Percentiles rank a stretch among this genome's conserved stretches.
phyloP scores from a whole-genome alignment of 2,329 filamentous ascomycete species.

The Claviceps paspali region DNA sequence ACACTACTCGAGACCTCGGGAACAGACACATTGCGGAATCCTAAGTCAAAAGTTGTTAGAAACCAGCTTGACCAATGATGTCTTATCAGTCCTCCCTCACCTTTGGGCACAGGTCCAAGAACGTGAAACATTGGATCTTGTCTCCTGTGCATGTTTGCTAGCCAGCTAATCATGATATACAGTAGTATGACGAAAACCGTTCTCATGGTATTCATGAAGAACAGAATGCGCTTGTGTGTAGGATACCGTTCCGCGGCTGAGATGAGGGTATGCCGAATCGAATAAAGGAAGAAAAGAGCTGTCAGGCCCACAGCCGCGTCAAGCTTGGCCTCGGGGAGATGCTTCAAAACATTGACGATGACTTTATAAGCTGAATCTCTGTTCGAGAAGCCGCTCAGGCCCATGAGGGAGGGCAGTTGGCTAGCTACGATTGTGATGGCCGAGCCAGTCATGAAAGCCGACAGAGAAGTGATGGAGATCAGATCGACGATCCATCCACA shows the following conservation, averaged over 20 bases:
- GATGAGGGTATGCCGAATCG: slow-evolving; percentile 52
- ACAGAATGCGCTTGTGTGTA: slow-evolving; percentile 55
- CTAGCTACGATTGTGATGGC: slow-evolving; percentile 77
- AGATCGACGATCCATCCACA: slow-evolving; percentile 85
- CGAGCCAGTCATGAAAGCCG: slow-evolving; percentile 93
- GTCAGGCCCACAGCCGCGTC: slow-evolving; percentile 84
- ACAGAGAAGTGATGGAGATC: slow-evolving; percentile 79
- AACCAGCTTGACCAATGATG: too few species aligned
- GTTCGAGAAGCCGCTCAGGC: slow-evolving; percentile 59
- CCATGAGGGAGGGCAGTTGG: slow-evolving; percentile 70
- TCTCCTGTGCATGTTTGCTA: slow-evolving; percentile 57
- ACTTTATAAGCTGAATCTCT: slow-evolving; percentile 67
- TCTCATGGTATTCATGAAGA: slow-evolving; percentile 82
- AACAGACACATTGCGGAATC: slow-evolving; percentile 65
- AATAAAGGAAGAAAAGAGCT: slow-evolving; percentile 61
- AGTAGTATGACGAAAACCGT: slow-evolving; percentile 84
- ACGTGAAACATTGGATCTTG: slow-evolving; percentile 56
- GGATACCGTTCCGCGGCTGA: slow-evolving; percentile 55
- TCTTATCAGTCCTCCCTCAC: too few species aligned
- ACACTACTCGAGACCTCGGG: slow-evolving; percentile 53
- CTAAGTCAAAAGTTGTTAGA: slow-evolving; percentile 16
- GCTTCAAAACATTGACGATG: slow-evolving; percentile 67
- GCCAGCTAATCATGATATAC: slow-evolving; percentile 81
- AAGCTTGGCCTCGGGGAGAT: slow-evolving; percentile 49
- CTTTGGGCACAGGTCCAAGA: slow-evolving; percentile 62